Conservation (phyloP, 495 filamentous ascomycete species). For the Penicillium samsonianum region DNA sequence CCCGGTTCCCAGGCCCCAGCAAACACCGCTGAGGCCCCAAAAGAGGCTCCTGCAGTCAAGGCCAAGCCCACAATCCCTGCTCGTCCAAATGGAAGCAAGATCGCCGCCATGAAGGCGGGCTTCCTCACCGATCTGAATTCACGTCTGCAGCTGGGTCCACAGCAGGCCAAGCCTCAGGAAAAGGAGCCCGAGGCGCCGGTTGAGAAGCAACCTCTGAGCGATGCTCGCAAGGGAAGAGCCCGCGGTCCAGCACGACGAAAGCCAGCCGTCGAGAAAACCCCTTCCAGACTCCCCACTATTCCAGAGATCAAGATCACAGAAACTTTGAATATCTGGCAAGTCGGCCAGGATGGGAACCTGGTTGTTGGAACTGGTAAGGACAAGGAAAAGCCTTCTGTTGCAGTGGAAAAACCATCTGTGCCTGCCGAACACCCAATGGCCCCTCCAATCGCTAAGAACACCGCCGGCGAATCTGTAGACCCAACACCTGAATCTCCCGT, state of each 20-base stretch:
- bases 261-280: slow-evolving; percentile 49
- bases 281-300: slow-evolving; percentile 36
- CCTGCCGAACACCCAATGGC: slow-evolving; percentile 30
- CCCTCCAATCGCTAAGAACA: slow-evolving; percentile 52
- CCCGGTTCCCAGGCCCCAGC: slow-evolving; percentile 40
- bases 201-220: slow-evolving; percentile 75
- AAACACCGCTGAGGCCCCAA: slow-evolving; percentile 36
- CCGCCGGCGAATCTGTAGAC: slow-evolving; percentile 56
- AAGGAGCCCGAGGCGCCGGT: slow-evolving; percentile 60
- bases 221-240: slow-evolving; percentile 87
- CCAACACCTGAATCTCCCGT: slow-evolving; percentile 19
- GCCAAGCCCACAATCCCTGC: slow-evolving; percentile 79
- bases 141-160: slow-evolving; percentile 78
- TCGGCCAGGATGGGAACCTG: slow-evolving; percentile 47
- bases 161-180: slow-evolving; percentile 67
- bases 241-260: slow-evolving; percentile 83
- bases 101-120: slow-evolving; percentile 84
- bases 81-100: slow-evolving; percentile 76
- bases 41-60: slow-evolving; percentile 43
- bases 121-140: slow-evolving; percentile 91
- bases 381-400: slow-evolving; percentile 22
- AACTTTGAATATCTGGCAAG: slow-evolving; percentile 54
- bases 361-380: slow-evolving; percentile 37
- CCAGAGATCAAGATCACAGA: slow-evolving; percentile 50
- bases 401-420: slow-evolving; percentile 16